A percentile compares a stretch with the other conserved stretches of the same genome.
Evolutionary conservation across 2,329 filamentous ascomycete species (phyloP).

Genomic region (Diaporthe humulicola): DNA sequence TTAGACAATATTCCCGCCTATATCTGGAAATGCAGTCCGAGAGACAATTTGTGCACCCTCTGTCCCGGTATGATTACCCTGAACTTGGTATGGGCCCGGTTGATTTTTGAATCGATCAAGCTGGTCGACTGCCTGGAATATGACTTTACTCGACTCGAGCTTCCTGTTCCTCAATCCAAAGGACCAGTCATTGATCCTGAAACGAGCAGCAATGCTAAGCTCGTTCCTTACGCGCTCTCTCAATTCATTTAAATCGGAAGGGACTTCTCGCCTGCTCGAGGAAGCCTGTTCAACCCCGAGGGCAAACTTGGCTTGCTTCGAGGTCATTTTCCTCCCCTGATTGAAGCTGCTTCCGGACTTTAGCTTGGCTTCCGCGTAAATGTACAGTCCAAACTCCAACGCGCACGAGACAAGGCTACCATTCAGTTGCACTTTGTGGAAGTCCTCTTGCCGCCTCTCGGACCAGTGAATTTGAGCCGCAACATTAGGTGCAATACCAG

Average conservation of each 20-base stretch:
- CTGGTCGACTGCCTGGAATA: neutral
- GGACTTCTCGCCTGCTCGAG: neutral
- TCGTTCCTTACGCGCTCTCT: neutral
- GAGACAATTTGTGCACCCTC: neutral
- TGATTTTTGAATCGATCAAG: neutral
- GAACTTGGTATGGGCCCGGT: neutral
- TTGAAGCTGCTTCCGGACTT: neutral
- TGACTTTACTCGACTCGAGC: neutral
- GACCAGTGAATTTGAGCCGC: neutral
- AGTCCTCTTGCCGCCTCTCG: neutral
- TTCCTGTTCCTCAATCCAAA: neutral
- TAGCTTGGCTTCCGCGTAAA: neutral
- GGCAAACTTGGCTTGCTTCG: neutral
- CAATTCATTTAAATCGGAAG: neutral
- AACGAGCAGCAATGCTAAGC: neutral
- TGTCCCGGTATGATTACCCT: neutral
- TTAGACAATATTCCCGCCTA: neutral
- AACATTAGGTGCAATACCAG: neutral
- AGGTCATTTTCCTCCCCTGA: neutral
- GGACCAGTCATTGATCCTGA: neutral
- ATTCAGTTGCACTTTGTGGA: neutral
- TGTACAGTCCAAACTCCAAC: neutral
- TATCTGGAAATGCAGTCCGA: neutral
- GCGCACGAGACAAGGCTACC: neutral
- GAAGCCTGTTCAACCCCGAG: neutral